These are phyloP conservation scores for Fusarium abutilonis DNA, from an alignment of 2,329 filamentous ascomycete genomes.

Conservation along the genomic window DNA sequence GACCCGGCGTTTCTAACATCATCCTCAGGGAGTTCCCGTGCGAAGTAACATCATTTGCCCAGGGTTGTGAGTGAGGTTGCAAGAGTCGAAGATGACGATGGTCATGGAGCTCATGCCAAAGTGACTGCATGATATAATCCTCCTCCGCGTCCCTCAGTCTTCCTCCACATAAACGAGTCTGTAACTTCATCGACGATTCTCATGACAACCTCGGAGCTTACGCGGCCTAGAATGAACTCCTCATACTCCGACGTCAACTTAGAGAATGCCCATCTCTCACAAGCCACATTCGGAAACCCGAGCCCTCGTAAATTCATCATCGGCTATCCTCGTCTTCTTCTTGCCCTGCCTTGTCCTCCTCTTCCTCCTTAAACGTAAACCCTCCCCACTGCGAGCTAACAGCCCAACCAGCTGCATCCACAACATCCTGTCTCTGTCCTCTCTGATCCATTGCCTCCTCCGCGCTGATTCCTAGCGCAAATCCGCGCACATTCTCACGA, in stretches of 20 bases:
- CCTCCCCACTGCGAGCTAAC: constrained; percentile 61
- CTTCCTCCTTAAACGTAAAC: constrained; percentile 53
- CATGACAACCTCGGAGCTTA: constrained; percentile 1
- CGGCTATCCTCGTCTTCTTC: background rate
- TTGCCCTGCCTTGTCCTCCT: constrained; percentile 3
- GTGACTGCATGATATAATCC: background rate
- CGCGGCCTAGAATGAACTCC: constrained; percentile 2
- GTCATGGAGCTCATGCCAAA: background rate
- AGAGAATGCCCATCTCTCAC: background rate
- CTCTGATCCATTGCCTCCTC: constrained; percentile 59
- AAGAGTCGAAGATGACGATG: constrained; percentile 2
- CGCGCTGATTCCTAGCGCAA: constrained; percentile 52
- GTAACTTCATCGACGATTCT: background rate
- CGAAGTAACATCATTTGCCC: background rate
- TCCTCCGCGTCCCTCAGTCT: background rate
- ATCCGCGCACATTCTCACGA: constrained; percentile 54
- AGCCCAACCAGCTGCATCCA: constrained; percentile 58
- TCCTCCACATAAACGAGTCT: background rate
- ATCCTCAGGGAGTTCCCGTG: background rate
- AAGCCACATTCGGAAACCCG: background rate
- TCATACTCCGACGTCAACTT: constrained; percentile 13
- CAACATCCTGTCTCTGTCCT: constrained; percentile 51
- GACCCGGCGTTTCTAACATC: background rate
- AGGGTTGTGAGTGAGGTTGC: background rate
- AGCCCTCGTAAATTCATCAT: background rate